Evolutionary conservation across 208 protist genomes (phyloP).

Genomic region (Novymonas esmeraldas): DNA sequence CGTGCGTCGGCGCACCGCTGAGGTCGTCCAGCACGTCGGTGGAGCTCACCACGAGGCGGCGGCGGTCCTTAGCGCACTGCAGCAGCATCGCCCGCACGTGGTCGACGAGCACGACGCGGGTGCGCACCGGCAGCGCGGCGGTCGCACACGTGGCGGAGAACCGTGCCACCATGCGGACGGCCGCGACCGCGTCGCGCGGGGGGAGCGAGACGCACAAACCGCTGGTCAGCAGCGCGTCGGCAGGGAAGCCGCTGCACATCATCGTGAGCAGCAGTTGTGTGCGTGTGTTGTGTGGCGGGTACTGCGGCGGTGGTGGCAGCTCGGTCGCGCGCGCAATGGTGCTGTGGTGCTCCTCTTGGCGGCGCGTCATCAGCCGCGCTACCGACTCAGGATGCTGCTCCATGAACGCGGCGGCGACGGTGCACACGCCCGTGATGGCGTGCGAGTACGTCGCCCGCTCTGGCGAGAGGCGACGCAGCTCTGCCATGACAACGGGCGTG

Average conservation of each 20-base stretch:
- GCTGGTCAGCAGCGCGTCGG: constrained; percentile 58
- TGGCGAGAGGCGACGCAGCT: constrained; percentile 22
- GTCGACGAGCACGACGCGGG: constrained; percentile 32
- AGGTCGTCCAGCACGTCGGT: not conserved
- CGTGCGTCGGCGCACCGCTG: not conserved
- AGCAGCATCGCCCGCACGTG: constrained; percentile 11
- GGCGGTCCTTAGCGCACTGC: constrained; percentile 18
- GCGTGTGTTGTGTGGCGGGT: constrained; percentile 31
- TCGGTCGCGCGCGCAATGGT: not conserved
- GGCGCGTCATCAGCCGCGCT: constrained; percentile 5
- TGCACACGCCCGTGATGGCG: constrained; percentile 34
- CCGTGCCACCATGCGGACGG: constrained; percentile 35
- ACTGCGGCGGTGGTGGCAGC: constrained; percentile 11
- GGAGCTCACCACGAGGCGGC: constrained; percentile 14
- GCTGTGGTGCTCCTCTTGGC: constrained; percentile 17
- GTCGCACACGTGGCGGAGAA: constrained; percentile 53
- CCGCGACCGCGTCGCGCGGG: constrained; percentile 51
- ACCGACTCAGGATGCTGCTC: constrained; percentile 7
- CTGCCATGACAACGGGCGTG: constrained; percentile 11
- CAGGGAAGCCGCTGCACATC: constrained; percentile 57
- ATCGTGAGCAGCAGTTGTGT: constrained; percentile 54
- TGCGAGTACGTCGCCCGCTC: constrained; percentile 31
- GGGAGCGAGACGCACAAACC: constrained; percentile 55
- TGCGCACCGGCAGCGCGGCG: constrained; percentile 45
- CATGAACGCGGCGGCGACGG: constrained; percentile 22